These are phyloP conservation scores for Apiotrichum domesticum DNA, from an alignment of 1,284 basidiomycete genomes.

Conservation along the genomic window DNA sequence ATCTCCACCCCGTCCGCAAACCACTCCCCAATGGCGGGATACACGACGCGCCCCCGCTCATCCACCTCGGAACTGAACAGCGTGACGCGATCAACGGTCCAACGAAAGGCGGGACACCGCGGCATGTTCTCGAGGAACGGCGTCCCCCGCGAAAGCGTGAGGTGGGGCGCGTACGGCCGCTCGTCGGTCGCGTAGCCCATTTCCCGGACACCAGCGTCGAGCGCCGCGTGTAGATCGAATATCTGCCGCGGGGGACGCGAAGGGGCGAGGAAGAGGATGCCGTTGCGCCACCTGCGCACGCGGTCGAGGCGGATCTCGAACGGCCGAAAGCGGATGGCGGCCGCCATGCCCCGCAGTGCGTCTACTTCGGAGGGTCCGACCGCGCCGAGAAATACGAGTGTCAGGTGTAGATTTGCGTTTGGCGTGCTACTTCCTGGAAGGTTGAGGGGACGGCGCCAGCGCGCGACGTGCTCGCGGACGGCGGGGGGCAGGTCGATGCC, in stretches of 20 bases:
- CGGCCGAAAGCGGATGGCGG: neutral
- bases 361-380: too few relatives aligned
- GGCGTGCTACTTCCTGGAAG: neutral
- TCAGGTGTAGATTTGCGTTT: constrained; percentile 3
- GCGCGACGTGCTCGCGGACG: neutral
- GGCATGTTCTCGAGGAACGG: neutral
- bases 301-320: neutral
- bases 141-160: constrained; percentile 2
- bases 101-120: neutral
- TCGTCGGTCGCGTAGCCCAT: neutral
- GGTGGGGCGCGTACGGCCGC: neutral
- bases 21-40: neutral
- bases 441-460: neutral
- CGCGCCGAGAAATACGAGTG: constrained; percentile 4
- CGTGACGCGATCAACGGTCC: constrained; percentile 1
- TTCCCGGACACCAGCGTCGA: neutral
- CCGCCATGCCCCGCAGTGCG: neutral
- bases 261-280: constrained; percentile 4
- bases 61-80: constrained; percentile 1
- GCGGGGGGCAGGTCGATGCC: constrained; percentile 1
- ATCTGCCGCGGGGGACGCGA: neutral
- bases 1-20: neutral
- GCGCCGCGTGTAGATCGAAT: neutral
- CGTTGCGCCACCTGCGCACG: neutral
- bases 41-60: neutral